Evolutionary conservation across 2,329 filamentous ascomycete species (phyloP), one percentile per base, ranked within the genome.

Genomic region (Sarocladiaceae sp.): DNA sequence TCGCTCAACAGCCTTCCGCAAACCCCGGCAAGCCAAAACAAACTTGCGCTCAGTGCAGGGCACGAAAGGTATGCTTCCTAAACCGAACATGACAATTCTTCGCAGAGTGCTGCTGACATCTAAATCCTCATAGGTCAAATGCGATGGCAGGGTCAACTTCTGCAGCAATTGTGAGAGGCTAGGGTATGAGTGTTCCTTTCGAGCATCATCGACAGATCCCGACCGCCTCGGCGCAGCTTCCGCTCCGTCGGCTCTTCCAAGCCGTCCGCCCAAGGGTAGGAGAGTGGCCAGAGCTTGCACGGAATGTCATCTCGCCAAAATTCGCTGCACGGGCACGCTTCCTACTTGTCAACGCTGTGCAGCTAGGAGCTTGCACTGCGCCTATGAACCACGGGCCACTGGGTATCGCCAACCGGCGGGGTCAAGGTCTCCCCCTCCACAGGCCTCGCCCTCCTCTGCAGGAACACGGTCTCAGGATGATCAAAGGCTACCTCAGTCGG

Each of bases 11-110:
- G 11, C 35, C 8, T 6, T 17, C n/a, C 6, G 12, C 37, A 22
- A n/a, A 20, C 10, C 37, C 37, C 23, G 37, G 10, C 20, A 42
- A 26, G 20, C 51, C 12, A 18, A 47, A 26, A 25, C 36, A 52
- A n/a, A 52, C 51, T 17, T 52, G 51, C 51, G 25, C 40, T 5
- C 39, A 47, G 20, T 52, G 51, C 31, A 52, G 51, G 22, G 42
- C 40, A 23, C 51, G 51, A 13, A 52, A 52, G 29, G 50, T 52
- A 17, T n/a, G 22, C 49, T 7, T 6, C 10, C 11, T 15, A 33
- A 25, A 15, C 8, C 13, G n/a, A 36, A 10, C 5, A 28, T 50
- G 17, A 36, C 20, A 11, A 17, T 4, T 15, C 28, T 5, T 29
- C 17, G n/a, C n/a, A n/a, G 10, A 28, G 23, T 4, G 12, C 5